Percentiles rank a stretch among this genome's conserved stretches.
These are phyloP conservation scores for Colletotrichum lini DNA, from an alignment of 2,329 filamentous ascomycete species.

Conservation along the genomic window DNA sequence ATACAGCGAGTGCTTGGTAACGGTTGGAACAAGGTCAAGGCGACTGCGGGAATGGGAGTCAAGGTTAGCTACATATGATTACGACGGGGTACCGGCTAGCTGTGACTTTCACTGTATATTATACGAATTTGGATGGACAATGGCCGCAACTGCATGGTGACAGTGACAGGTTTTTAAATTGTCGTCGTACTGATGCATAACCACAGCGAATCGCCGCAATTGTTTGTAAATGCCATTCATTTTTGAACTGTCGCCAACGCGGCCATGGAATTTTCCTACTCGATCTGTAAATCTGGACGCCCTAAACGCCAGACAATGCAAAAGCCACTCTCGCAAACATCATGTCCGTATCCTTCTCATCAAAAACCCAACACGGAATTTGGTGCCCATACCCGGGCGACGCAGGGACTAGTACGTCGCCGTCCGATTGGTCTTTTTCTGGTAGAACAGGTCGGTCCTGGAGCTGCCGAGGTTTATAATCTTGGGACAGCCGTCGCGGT, in stretches of 20 bases:
- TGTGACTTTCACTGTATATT: conserved; percentile 44
- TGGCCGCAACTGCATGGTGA: conserved; percentile 25
- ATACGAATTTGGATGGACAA: conserved; percentile 41
- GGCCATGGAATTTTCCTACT: neutral
- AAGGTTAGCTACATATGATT: conserved; percentile 95
- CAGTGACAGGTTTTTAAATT: conserved; percentile 9
- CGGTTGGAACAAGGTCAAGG: conserved; percentile 85
- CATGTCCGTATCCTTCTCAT: conserved; percentile 39
- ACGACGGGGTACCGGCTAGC: conserved; percentile 30
- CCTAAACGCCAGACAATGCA: conserved; percentile 46
- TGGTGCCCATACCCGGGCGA: conserved; percentile 64
- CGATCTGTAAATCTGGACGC: conserved; percentile 17
- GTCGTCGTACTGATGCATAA: neutral
- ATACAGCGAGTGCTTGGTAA: conserved; percentile 77
- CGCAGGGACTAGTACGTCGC: conserved; percentile 66
- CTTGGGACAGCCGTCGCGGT: conserved; percentile 97
- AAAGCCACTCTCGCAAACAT: conserved; percentile 34
- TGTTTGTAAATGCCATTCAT: conserved; percentile 20
- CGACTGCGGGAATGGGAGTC: conserved; percentile 94
- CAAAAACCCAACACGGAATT: conserved; percentile 8
- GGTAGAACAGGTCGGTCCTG: conserved; percentile 86
- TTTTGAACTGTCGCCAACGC: neutral
- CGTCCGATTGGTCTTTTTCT: conserved; percentile 76
- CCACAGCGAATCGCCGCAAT: neutral
- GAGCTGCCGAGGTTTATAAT: conserved; percentile 98